These are phyloP conservation scores for Aspergillus tubingensis DNA, from an alignment of 2,329 filamentous ascomycete genomes.

Conservation along the genomic window DNA sequence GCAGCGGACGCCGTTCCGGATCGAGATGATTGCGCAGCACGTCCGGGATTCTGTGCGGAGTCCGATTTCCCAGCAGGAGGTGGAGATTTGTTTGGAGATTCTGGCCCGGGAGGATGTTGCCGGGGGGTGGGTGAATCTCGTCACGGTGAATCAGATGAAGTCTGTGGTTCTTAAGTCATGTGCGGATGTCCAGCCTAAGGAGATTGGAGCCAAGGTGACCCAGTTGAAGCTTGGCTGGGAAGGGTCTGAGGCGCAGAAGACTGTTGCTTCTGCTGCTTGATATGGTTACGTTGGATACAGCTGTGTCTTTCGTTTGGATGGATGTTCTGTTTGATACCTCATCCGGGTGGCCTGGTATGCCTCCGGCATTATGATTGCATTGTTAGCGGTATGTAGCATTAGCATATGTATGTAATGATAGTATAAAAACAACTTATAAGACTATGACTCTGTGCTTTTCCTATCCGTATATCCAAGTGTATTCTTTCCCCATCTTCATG, in stretches of 20 bases:
- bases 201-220: conserved; percentile 37
- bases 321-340: conserved; percentile 20
- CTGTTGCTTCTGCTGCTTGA: conserved; percentile 7
- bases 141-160: conserved; percentile 48
- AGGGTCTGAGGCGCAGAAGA: conserved; percentile 19
- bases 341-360: conserved; percentile 27
- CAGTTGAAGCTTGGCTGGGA: conserved; percentile 32
- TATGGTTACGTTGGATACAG: conserved; percentile 11
- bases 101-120: conserved; percentile 51
- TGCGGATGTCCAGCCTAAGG: conserved; percentile 37
- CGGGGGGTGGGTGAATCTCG: conserved; percentile 52
- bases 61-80: conserved; percentile 53
- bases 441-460: conserved; percentile 4
- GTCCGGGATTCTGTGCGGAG: conserved; percentile 65
- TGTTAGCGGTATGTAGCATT: conserved; percentile 16
- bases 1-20: conserved; percentile 65
- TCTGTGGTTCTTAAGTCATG: conserved; percentile 51
- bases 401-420: conserved; percentile 17
- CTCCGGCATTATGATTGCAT: conserved; percentile 30
- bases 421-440: not conserved
- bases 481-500: too few species aligned
- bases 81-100: conserved; percentile 50
- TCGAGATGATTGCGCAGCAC: conserved; percentile 64
- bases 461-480: too few species aligned
- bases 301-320: conserved; percentile 16